phyloP scores from a whole-genome alignment of 2,329 filamentous ascomycete species.

The Cladophialophora carrionii region DNA sequence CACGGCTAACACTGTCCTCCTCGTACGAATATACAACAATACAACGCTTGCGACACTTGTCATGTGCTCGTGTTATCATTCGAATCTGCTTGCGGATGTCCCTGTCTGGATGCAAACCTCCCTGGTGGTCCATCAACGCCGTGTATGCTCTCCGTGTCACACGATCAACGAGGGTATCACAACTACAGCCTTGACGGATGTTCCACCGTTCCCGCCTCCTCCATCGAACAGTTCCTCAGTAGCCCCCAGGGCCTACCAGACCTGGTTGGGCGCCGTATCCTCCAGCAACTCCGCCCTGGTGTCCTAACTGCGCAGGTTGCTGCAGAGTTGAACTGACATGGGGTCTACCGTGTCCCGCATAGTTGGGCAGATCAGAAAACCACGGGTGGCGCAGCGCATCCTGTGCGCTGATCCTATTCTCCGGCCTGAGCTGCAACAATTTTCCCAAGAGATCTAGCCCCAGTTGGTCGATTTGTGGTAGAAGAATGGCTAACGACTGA shows the following conservation, averaged over 20 bases:
- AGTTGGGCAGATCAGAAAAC: slow-evolving; percentile 68
- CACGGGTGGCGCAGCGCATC: slow-evolving; percentile 88
- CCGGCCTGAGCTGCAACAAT: slow-evolving; percentile 91
- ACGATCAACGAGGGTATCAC: slow-evolving; percentile 20
- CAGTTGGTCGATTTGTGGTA: slow-evolving; percentile 84
- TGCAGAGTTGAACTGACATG: slow-evolving; percentile 31
- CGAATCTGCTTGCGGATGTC: slow-evolving; percentile 3
- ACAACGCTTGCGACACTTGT: not conserved
- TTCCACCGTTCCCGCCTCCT: not conserved
- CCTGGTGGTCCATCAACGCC: not conserved
- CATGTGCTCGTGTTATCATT: slow-evolving; percentile 12
- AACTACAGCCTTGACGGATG: slow-evolving; percentile 1
- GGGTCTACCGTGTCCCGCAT: slow-evolving; percentile 28
- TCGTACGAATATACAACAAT: not conserved
- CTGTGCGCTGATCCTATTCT: slow-evolving; percentile 84
- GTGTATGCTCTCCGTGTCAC: slow-evolving; percentile 5
- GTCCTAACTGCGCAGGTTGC: slow-evolving; percentile 28
- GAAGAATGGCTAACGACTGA: slow-evolving; percentile 81
- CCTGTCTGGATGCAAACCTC: slow-evolving; percentile 12
- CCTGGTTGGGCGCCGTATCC: slow-evolving; percentile 36
- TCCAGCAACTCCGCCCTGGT: slow-evolving; percentile 29
- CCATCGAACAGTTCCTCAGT: slow-evolving; percentile 9
- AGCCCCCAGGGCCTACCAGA: slow-evolving; percentile 31
- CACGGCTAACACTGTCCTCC: not conserved
- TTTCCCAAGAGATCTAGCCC: slow-evolving; percentile 85